A percentile compares a stretch with the other conserved stretches of the same genome.
These are phyloP conservation scores for Aspergillus sp. DNA, from an alignment of 2,329 filamentous ascomycete species.

Conservation along the genomic window DNA sequence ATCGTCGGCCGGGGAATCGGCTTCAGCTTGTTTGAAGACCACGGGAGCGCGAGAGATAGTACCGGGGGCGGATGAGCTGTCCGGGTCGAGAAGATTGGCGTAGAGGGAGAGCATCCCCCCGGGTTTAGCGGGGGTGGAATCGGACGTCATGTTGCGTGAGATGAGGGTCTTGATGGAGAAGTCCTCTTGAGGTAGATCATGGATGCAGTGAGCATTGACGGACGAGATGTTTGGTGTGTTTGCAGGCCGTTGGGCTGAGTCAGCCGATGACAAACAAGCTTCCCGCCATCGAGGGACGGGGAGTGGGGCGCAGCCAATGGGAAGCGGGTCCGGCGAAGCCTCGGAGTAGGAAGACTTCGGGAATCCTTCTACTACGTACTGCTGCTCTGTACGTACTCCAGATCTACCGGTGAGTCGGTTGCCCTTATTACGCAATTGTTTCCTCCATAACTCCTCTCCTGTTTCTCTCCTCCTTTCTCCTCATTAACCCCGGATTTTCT, in stretches of 20 bases:
- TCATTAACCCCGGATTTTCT: no score
- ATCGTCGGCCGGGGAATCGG: conserved; percentile 50
- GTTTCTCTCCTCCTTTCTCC: no score
- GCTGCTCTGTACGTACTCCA: no score
- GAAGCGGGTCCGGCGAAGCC: no score
- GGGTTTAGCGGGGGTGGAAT: conserved; percentile 31
- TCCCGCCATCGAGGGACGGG: not conserved
- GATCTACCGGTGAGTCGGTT: no score
- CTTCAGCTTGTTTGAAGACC: conserved; percentile 61
- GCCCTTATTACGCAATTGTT: no score
- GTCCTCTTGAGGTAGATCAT: not conserved
- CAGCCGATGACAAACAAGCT: not conserved
- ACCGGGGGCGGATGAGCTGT: conserved; percentile 43
- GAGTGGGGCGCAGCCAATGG: no score
- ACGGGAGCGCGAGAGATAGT: conserved; percentile 78
- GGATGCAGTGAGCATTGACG: not conserved
- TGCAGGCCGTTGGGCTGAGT: not conserved
- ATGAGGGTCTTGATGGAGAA: not conserved
- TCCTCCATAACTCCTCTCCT: no score
- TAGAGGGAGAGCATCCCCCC: conserved; percentile 69
- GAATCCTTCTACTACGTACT: no score
- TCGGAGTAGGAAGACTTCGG: no score
- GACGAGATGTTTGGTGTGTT: conserved; percentile 8
- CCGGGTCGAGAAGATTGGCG: conserved; percentile 72
- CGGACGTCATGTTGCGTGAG: conserved; percentile 27